Percentiles rank a stretch among this genome's conserved stretches.
Evolutionary conservation across 179 eudicot species (phyloP).

Genomic region (Beta lomatogona): DNA sequence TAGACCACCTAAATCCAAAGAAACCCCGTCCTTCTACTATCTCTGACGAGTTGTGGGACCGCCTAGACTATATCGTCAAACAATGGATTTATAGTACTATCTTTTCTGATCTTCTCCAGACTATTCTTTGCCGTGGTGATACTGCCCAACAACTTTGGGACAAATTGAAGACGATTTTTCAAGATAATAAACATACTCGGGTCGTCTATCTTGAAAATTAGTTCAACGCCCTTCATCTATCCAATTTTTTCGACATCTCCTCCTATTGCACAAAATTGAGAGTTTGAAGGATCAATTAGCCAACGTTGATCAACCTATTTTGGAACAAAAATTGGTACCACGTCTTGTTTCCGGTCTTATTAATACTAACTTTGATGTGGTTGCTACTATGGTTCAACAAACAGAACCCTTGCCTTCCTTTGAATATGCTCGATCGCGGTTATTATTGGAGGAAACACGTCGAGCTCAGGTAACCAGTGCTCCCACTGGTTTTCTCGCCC

Average conservation of each 20-base stretch:
- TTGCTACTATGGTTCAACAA: not conserved
- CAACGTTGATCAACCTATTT: not conserved
- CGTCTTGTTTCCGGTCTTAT: not conserved
- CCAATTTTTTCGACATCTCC: not conserved
- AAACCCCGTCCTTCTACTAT: not conserved
- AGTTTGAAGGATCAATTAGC: not conserved
- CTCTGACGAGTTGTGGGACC: not conserved
- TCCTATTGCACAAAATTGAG: not conserved
- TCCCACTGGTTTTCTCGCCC: too few species aligned
- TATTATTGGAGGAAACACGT: not conserved
- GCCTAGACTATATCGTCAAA: not conserved
- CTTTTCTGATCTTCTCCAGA: not conserved
- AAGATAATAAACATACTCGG: not conserved
- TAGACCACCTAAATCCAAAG: not conserved
- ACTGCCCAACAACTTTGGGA: not conserved
- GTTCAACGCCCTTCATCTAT: not conserved
- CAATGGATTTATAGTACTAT: not conserved
- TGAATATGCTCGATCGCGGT: not conserved
- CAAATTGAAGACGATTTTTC: not conserved
- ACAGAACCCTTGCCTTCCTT: not conserved
- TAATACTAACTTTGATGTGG: not conserved
- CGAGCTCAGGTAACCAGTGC: too few species aligned
- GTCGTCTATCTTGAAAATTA: not conserved
- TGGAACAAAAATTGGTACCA: not conserved
- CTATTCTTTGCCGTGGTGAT: too few species aligned